phyloP scores from a whole-genome alignment of 768 basidiomycete species.

The Trametopsis cervina region DNA sequence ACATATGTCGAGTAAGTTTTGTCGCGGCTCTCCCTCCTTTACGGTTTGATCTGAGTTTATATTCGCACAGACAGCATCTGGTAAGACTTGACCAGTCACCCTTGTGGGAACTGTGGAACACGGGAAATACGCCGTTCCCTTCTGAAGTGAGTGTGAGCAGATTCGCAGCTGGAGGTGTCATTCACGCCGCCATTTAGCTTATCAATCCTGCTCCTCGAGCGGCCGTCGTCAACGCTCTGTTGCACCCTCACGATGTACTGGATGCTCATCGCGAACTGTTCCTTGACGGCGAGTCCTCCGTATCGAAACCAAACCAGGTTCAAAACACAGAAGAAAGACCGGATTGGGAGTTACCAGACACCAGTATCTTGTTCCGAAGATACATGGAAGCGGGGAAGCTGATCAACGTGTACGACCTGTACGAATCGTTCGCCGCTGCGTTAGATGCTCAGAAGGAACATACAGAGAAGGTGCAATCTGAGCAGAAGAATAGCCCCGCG shows the following conservation, averaged over 20 bases:
- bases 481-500: conserved; percentile 15
- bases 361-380: conserved; percentile 66
- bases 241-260: conserved; percentile 49
- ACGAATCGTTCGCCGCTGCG: conserved; percentile 62
- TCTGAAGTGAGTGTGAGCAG: conserved; percentile 57
- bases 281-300: background rate
- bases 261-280: conserved; percentile 11
- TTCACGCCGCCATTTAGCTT: conserved; percentile 31
- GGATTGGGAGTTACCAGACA: conserved; percentile 60
- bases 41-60: too few relatives aligned
- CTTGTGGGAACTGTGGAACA: conserved; percentile 74
- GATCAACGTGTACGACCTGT: conserved; percentile 90
- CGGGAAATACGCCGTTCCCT: conserved; percentile 55
- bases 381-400: conserved; percentile 76
- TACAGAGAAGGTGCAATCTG: conserved; percentile 6
- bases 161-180: too few relatives aligned
- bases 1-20: conserved; percentile 44
- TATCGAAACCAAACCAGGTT: conserved; percentile 3
- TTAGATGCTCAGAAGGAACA: conserved; percentile 49
- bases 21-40: too few relatives aligned
- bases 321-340: conserved; percentile 17
- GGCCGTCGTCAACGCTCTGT: conserved; percentile 51
- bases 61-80: conserved; percentile 35
- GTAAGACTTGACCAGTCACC: conserved; percentile 40
- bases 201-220: conserved; percentile 66